Conservation (phyloP, 805 yeast species). For the Cyberlindnera bimundalis region DNA sequence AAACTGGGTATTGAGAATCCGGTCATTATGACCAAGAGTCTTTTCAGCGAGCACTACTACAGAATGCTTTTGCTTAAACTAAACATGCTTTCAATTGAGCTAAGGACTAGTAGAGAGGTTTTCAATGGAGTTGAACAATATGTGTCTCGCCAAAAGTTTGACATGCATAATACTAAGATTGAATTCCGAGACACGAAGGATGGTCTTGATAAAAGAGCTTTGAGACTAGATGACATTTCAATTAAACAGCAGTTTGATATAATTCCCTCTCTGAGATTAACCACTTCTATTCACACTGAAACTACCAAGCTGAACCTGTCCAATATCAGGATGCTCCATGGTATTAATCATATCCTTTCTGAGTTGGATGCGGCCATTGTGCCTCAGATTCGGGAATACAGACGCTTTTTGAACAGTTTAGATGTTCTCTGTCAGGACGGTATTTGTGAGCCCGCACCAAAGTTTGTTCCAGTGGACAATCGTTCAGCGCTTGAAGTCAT, state of each 20-base stretch:
- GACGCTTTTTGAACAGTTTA: slow-evolving; percentile 9
- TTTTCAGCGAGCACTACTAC: slow-evolving; percentile 28
- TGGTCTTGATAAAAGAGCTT: slow-evolving; percentile 6
- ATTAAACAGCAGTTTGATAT: slow-evolving; percentile 15
- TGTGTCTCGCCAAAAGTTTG: slow-evolving; percentile 13
- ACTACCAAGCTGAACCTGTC: slow-evolving; percentile 28
- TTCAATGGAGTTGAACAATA: slow-evolving; percentile 24
- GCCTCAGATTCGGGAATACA: slow-evolving; percentile 14
- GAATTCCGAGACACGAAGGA: slow-evolving; percentile 19
- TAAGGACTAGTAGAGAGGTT: slow-evolving; percentile 11
- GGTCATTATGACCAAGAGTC: slow-evolving; percentile 32
- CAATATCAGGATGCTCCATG: slow-evolving; percentile 29
- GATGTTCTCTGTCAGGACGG: neutral
- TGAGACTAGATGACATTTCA: slow-evolving; percentile 17
- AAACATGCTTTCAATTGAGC: slow-evolving; percentile 24
- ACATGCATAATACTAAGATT: slow-evolving; percentile 13
- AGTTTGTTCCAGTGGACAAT: slow-evolving; percentile 1
- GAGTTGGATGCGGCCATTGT: slow-evolving; percentile 20
- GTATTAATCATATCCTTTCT: slow-evolving; percentile 24
- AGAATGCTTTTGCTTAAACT: slow-evolving; percentile 30
- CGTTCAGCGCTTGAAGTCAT: slow-evolving; percentile 13
- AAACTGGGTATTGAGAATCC: slow-evolving; percentile 40
- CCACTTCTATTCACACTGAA: slow-evolving; percentile 9
- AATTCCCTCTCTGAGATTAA: slow-evolving; percentile 12
- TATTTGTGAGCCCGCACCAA: neutral